Base-by-base conservation (phyloP, 768 basidiomycete genomes). In the Mycena rosella region DNA sequence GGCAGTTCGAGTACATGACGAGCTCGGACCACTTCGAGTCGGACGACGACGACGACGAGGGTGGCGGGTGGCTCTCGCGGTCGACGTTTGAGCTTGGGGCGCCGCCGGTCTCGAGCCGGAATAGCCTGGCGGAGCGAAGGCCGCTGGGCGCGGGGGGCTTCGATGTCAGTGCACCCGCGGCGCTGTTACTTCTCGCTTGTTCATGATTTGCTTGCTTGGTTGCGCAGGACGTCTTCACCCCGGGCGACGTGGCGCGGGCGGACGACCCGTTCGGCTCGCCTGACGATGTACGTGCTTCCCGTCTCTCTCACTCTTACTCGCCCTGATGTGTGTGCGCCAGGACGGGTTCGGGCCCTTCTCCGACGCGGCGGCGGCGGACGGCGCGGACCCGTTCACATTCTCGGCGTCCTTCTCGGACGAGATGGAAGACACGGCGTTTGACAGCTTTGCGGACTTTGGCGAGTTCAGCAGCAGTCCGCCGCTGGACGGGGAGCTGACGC, bases 261-360 rank as follows among this genome's bases (percentile, higher is more conserved):
- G 81, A 84, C 44, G 85, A 88, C 74, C 85, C 85, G 26, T 88
- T 91, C 68, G 83, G 80, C 72, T 74, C 76, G 65, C 81, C 75
- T 59, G 87, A 90, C 30, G 89, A 91, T 52, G 90, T 90, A 57
- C 60, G 82, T 77, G 20, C 67, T 54, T 51, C 18, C 20, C 30
- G 32, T 32, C 26, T 22, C 36, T 62, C 63, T 54, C 29, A 26
- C 52, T 47, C 51, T 18, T 20, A 3, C 22, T 45, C 3, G 22
- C 36, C 29, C 20, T 47, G 26, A 10, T 26, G 17, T 55, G 7
- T 44, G 17, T 55, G 7, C 44, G 66, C 22, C 79, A 92, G 78
- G 91, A 91, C 61, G 85, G 80, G n/a, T 93, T 93, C 76, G 94
- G 93, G 2, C 92, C 94, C 8, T 95, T 95, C 79, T 89, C 93